A percentile compares a stretch with the other conserved stretches of the same genome.
phyloP scores from a whole-genome alignment of 2,329 filamentous ascomycete species.

The Byssochlamys sp. region DNA sequence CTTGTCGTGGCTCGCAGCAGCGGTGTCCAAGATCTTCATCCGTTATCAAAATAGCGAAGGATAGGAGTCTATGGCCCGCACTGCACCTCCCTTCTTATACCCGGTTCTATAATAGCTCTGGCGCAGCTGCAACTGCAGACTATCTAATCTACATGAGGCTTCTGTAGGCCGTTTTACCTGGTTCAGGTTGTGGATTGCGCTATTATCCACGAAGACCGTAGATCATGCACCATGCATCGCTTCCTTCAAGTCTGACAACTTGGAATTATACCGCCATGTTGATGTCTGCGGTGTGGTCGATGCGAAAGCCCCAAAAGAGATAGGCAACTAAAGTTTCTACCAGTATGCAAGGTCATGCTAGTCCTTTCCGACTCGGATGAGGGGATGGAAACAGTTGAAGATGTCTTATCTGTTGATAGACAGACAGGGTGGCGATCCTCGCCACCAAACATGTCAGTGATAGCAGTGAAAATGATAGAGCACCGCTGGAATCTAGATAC shows the following conservation, averaged over 20 bases:
- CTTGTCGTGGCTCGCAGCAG: neutral
- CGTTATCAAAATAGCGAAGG: neutral
- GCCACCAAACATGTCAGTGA: neutral
- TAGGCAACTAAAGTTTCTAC: neutral
- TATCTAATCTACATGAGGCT: neutral
- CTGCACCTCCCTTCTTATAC: neutral
- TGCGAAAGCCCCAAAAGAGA: neutral
- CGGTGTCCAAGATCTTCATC: neutral
- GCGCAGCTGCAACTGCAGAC: too few relatives aligned
- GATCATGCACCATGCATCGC: neutral
- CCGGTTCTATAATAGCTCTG: neutral
- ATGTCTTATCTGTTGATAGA: neutral
- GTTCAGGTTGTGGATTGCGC: neutral
- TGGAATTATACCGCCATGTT: neutral
- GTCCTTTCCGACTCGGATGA: neutral
- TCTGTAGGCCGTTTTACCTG: neutral
- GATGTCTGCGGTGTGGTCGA: neutral
- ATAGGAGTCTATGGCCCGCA: neutral
- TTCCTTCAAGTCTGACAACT: neutral
- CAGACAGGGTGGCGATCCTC: neutral
- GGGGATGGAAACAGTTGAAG: neutral
- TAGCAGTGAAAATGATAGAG: neutral
- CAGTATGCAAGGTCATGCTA: neutral
- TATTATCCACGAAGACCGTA: neutral
- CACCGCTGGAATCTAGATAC: neutral